These are phyloP conservation scores for Hysterangium stoloniferum DNA, from an alignment of 768 basidiomycete species.

Conservation along the genomic window DNA sequence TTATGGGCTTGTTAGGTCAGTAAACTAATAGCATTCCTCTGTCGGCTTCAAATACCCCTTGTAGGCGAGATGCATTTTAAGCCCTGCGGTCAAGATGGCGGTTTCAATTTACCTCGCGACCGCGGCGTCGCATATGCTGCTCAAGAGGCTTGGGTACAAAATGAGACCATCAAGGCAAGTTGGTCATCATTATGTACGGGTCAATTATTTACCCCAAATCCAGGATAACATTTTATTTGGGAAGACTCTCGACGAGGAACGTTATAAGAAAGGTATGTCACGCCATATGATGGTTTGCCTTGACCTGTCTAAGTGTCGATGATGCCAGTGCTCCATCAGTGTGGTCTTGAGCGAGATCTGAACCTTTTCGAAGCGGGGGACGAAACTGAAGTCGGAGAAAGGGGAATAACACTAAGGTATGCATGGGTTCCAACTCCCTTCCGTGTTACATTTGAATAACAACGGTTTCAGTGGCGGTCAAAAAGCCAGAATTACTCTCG, in stretches of 20 bases:
- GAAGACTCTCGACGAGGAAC: conserved; percentile 23
- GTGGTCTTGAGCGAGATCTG: conserved; percentile 28
- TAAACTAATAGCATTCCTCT: neutral
- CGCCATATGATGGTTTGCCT: neutral
- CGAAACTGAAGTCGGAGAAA: conserved; percentile 51
- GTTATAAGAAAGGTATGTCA: conserved; percentile 25
- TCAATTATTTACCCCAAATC: conserved; percentile 20
- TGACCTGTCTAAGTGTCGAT: neutral
- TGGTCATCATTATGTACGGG: conserved; percentile 4
- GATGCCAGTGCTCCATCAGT: conserved; percentile 19
- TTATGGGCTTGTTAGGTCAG: neutral
- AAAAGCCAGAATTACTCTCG: conserved; percentile 39
- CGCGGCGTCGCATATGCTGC: conserved; percentile 31
- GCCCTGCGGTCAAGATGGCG: conserved; percentile 27
- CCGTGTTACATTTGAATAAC: neutral
- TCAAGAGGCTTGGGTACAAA: conserved; percentile 34
- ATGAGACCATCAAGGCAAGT: conserved; percentile 21
- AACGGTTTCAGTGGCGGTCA: conserved; percentile 30
- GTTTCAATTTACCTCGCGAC: conserved; percentile 31
- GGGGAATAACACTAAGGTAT: conserved; percentile 39
- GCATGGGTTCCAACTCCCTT: neutral
- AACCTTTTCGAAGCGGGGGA: conserved; percentile 38
- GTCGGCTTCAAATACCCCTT: neutral
- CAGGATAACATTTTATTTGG: conserved; percentile 32
- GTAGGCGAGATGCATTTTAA: conserved; percentile 11